Base-by-base conservation (phyloP, 2,329 filamentous ascomycete species). In the Neonectria coccinea region DNA sequence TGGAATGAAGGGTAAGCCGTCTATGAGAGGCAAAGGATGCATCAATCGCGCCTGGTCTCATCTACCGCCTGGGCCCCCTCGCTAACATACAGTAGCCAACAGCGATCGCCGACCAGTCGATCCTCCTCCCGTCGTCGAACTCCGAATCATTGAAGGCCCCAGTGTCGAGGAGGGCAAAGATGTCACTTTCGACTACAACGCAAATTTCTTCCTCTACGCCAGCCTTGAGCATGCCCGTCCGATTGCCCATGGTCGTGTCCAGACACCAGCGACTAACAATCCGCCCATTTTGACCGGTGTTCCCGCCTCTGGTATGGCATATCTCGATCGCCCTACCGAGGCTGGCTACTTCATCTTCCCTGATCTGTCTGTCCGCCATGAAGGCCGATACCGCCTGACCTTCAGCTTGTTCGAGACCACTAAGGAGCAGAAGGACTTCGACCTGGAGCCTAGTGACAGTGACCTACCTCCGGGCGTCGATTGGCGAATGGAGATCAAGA, bases 341-440 rank as follows among this genome's bases (percentile, higher is more conserved):
- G 88, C 88, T 45, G 96, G 94, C 59, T 99, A 98, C 79, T 99
- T 99, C 80, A 92, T 99, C 78, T 99, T 99, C 78, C 96, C 96
- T 3, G 96, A 99, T 79, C 84, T 98, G 29, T 97, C 95, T 0
- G 95, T 99, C 52, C 91, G 96, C 61, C 95, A 99, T 75, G 96
- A 99, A 79, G 96, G 96, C 67, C 90, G 91, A 71, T 99, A 97
- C 79, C 87, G 91, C n/a, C 82, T 99, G 59, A 92, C 90, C 67
- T 98, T 99, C 81, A 94, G 93, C 74, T 83, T 99, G 36, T 98
- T 96, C 73, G 96, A 99, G 82, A 92, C 97, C 77, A 90, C 94
- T 76, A 97, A 97, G 84, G 91, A 97, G 62, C 82, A 87, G 63
- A 90, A 91, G 78, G 94, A 97, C 79, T 87, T 89, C 61, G 92